Evolutionary conservation across 805 yeast species (phyloP), one percentile per base, ranked within the genome.

Genomic region (Yarrowia sp.): DNA sequence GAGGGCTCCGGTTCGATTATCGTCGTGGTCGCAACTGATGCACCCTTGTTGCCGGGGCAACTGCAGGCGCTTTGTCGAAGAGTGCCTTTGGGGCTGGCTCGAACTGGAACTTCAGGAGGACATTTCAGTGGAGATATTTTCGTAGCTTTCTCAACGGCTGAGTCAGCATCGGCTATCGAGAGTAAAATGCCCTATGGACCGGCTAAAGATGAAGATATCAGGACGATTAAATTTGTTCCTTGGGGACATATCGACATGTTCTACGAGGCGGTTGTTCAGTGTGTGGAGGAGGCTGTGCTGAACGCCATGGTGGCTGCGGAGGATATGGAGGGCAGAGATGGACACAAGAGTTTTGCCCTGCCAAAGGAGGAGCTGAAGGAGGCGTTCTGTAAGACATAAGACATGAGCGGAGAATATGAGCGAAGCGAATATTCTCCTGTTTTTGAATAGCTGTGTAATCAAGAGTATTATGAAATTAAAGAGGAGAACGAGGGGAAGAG

Each of bases 101-200:
- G 65, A 59, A 59, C 65, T 2, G 65, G 65, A 11, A 59, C 65
- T 8, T n/a, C 42, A 2, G 65, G 65, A 16, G 65, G 65, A 8
- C 65, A 59, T 10, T 59, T 59, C 16, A 16, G 36, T 2, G 65
- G 65, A 8, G 65, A 59, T 8, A 59, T 59, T 36, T 59, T 59
- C 16, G 14, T 59, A 7, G 65, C 65, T 9, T 59, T 59, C 16
- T 59, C 65, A 2, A 59, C 65, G 2, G 52, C 52, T 8, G 46
- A 59, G 2, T 26, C 38, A 1, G 41, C 32, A 0, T 0, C 38
- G 8, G 12, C 52, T 2, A 59, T 59, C 10, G 65, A n/a, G 16
- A 45, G 52, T 8, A 8, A 42, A 43, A 59, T 59, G 65, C 65
- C 65, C 19, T 59, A 59, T 8, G 65, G 65, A 7, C 42, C 52